A percentile compares a stretch with the other conserved stretches of the same genome.
phyloP scores from a whole-genome alignment of 805 yeast species.

The Nakazawaea populi region DNA sequence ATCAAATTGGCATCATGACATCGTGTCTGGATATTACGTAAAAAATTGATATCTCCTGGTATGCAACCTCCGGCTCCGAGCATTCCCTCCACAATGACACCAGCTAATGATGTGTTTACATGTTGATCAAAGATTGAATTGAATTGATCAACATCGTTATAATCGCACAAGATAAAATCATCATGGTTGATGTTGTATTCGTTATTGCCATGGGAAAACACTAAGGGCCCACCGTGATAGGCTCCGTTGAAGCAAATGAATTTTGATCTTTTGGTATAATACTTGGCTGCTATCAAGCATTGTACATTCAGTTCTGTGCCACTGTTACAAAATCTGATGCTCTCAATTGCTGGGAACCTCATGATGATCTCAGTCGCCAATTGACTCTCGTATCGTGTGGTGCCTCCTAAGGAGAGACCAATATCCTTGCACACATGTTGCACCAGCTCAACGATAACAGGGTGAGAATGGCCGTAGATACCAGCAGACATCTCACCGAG shows the following conservation, averaged over 20 bases:
- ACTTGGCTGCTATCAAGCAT: constrained; percentile 11
- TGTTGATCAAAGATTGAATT: neutral
- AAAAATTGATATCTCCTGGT: constrained; percentile 5
- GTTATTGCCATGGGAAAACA: constrained; percentile 7
- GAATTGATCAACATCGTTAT: constrained; percentile 9
- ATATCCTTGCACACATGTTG: constrained; percentile 3
- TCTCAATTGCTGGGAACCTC: constrained; percentile 9
- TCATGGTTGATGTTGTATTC: constrained; percentile 4
- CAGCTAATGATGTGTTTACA: constrained; percentile 7
- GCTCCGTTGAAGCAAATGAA: constrained; percentile 11
- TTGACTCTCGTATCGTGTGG: constrained; percentile 4
- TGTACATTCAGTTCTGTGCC: constrained; percentile 14
- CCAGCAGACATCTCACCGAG: constrained; percentile 15
- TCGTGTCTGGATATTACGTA: constrained; percentile 7
- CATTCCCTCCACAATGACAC: constrained; percentile 13
- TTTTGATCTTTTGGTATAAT: constrained; percentile 11
- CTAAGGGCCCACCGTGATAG: constrained; percentile 13
- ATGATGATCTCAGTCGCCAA: constrained; percentile 9
- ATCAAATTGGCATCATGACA: constrained; percentile 8
- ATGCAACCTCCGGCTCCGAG: constrained; percentile 14
- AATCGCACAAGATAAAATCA: constrained; percentile 6
- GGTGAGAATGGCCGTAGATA: constrained; percentile 13
- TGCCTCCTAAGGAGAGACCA: constrained; percentile 12
- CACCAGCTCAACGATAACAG: constrained; percentile 10
- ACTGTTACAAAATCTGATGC: constrained; percentile 13